Base-by-base conservation (phyloP, 495 filamentous ascomycete genomes). In the Podospora australis region DNA sequence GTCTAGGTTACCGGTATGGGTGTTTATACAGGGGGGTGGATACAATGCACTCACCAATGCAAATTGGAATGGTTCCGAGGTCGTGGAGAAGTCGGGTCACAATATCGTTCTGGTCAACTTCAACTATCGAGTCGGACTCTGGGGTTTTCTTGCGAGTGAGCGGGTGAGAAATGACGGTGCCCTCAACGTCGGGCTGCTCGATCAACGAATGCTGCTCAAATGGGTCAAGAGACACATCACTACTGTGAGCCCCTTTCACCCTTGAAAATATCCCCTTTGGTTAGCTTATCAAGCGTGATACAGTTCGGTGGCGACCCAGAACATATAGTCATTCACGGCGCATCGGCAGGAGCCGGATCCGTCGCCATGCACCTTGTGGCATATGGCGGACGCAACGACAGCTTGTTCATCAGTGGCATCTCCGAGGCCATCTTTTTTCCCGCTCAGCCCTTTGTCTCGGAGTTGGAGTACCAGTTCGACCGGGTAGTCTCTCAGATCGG, bases 1-100 rank as follows among this genome's bases (percentile, higher is more conserved):
- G 3, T 74, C 68, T 0, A 77, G 70, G 17, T 63, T 86, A 2
- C 85, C 84, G 0, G 83, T 89, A 2, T 88, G 74, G 67, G 73
- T 88, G 39, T 88, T 78, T 53, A 83, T 90, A 42, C 82, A 86
- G 55, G 86, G 86, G n/a, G 86, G 86, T 9, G 40, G 85, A 14
- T 89, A 86, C 60, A 80, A 78, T 9, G 43, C 52, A 0, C 72
- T 81, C 54, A 71, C 75, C 36, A 87, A 86, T 57, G 65, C 78
- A 1, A 83, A 88, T 62, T 80, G 78, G 60, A 80, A 88, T 55
- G 85, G 78, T 1, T 73, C 69, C 2, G 71, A 72, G 17, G 69
- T 89, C 4, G 73, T 90, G 34, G 42, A 73, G 54, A 78, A 77
- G 8, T 80, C 80, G 0, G 72, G 69, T 6, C 64, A 70, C 42